These are phyloP conservation scores for Zygosaccharomyces bailii DNA, from an alignment of 805 yeast genomes.

Conservation along the genomic window DNA sequence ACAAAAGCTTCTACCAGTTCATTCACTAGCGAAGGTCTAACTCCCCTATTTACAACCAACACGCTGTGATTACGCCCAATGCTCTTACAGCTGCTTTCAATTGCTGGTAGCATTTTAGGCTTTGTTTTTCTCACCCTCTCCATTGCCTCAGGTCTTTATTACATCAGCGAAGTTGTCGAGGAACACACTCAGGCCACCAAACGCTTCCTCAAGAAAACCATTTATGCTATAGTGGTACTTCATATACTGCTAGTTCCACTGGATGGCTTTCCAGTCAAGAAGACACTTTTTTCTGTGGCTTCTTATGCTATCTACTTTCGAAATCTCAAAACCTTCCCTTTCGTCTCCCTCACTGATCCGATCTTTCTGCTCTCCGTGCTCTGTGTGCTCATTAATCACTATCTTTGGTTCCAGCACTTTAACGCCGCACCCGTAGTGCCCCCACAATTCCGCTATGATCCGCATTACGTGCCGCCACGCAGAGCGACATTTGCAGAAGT, in stretches of 20 bases:
- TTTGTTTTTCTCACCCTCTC: slow-evolving; percentile 59
- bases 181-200: slow-evolving; percentile 87
- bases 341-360: slow-evolving; percentile 69
- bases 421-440: slow-evolving; percentile 58
- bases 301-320: slow-evolving; percentile 73
- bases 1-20: too few species aligned
- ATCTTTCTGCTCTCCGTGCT: slow-evolving; percentile 67
- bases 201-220: slow-evolving; percentile 58
- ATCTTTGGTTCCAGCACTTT: slow-evolving; percentile 85
- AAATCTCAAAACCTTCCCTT: slow-evolving; percentile 79
- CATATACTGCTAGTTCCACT: slow-evolving; percentile 58
- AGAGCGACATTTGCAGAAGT: slow-evolving; percentile 84
- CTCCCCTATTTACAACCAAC: too few species aligned
- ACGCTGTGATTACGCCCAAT: too few species aligned
- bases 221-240: slow-evolving; percentile 55
- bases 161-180: slow-evolving; percentile 87
- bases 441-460: slow-evolving; percentile 56
- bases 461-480: slow-evolving; percentile 58
- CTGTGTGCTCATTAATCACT: slow-evolving; percentile 76
- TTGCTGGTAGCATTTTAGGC: slow-evolving; percentile 58
- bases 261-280: slow-evolving; percentile 75
- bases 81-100: slow-evolving; percentile 58
- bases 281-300: slow-evolving; percentile 62
- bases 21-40: too few species aligned
- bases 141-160: slow-evolving; percentile 88